Evolutionary conservation across 805 yeast genomes (phyloP).

Genomic region (Candida tallmaniae): DNA sequence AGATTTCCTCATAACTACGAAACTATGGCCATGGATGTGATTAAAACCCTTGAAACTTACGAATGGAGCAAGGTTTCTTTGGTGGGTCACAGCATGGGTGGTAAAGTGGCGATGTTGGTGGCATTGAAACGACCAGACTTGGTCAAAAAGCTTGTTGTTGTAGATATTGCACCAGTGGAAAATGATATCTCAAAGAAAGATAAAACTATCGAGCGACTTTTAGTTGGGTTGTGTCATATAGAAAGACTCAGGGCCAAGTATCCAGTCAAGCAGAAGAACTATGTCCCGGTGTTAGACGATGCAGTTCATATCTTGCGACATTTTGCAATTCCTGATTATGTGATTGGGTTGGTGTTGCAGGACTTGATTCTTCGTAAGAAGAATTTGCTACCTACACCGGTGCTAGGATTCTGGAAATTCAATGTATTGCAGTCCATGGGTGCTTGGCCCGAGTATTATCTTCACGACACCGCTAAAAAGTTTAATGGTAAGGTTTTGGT

Average conservation of each 20-base stretch:
- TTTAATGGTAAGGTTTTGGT: constrained; percentile 35
- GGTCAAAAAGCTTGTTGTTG: constrained; percentile 39
- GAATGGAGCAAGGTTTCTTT: constrained; percentile 17
- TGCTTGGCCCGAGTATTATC: constrained; percentile 20
- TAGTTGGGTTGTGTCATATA: constrained; percentile 37
- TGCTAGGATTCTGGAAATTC: constrained; percentile 17
- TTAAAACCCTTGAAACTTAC: constrained; percentile 24
- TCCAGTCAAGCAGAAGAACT: constrained; percentile 17
- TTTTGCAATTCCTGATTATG: constrained; percentile 9
- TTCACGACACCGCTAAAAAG: constrained; percentile 4
- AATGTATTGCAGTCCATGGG: constrained; percentile 15
- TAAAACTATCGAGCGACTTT: constrained; percentile 22
- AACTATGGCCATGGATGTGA: constrained; percentile 41
- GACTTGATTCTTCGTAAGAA: constrained; percentile 10
- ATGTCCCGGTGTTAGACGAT: constrained; percentile 2
- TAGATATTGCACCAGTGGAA: constrained; percentile 44
- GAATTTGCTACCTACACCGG: constrained; percentile 15
- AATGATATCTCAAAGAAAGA: constrained; percentile 1
- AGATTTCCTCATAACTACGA: constrained; percentile 43
- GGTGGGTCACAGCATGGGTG: constrained; percentile 61
- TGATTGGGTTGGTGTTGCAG: not conserved
- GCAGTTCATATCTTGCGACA: constrained; percentile 16
- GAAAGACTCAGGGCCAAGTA: constrained; percentile 27
- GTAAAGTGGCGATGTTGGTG: constrained; percentile 48
- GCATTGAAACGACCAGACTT: constrained; percentile 37